Evolutionary conservation across 169 alveolate genomes (phyloP).

Genomic region (Ichthyophthirius multifiliis): DNA sequence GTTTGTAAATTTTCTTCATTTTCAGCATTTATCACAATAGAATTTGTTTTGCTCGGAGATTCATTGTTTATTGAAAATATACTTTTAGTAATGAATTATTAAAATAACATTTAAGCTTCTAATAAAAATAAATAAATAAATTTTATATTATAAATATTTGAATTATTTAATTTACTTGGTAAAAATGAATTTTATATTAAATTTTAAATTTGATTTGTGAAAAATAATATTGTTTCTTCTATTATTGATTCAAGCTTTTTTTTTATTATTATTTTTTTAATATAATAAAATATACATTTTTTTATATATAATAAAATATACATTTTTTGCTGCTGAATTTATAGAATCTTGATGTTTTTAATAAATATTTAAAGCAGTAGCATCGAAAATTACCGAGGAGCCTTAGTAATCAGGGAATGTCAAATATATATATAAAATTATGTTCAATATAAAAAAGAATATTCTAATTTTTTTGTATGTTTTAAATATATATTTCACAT

Average conservation of each 20-base stretch:
- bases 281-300: neutral
- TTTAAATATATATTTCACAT: no score
- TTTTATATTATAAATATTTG: neutral
- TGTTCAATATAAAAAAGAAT: neutral
- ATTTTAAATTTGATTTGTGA: neutral
- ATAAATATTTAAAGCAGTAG: neutral
- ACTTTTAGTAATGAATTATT: no score
- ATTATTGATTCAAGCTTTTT: neutral
- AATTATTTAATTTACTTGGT: neutral
- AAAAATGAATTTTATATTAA: neutral
- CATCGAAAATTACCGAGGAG: neutral
- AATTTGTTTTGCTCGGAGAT: no score
- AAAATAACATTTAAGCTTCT: no score
- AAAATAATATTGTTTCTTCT: neutral
- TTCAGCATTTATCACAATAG: no score
- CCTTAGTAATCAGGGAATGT: constrained; percentile 6
- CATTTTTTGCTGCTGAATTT: neutral
- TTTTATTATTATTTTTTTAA: neutral
- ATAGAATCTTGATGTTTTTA: neutral
- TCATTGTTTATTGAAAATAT: no score
- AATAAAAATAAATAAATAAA: no score
- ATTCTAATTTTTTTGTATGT: neutral
- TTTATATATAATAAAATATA: neutral
- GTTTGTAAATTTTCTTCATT: no score
- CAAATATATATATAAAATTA: neutral